These are phyloP conservation scores for Botrytis cinerea DNA, from an alignment of 2,329 filamentous ascomycete genomes.

Conservation along the genomic window DNA sequence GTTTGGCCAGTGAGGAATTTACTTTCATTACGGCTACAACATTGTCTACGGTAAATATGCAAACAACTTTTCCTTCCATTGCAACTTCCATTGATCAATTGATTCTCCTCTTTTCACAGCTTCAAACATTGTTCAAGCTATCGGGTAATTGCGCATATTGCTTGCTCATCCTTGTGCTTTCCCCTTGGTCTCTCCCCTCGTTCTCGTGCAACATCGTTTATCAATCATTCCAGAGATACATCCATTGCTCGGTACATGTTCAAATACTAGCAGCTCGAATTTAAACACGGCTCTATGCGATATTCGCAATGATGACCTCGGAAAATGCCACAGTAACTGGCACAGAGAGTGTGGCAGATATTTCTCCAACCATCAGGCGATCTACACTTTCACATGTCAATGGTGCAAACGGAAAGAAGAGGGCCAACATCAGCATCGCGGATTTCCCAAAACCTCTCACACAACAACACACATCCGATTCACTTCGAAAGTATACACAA, in stretches of 20 bases:
- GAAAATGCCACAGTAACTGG: slow-evolving; percentile 36
- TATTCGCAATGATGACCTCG: slow-evolving; percentile 30
- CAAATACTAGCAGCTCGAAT: not conserved
- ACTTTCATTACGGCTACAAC: not conserved
- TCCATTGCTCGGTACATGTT: not conserved
- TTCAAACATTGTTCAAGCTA: not conserved
- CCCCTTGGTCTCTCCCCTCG: slow-evolving; percentile 4
- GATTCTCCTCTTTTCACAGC: slow-evolving; percentile 14
- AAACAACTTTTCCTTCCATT: not conserved
- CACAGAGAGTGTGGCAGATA: slow-evolving; percentile 24
- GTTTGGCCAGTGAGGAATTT: slow-evolving; percentile 17
- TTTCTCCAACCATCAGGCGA: slow-evolving; percentile 31
- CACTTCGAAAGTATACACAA: slow-evolving; percentile 40
- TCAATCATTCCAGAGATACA: not conserved
- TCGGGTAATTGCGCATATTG: slow-evolving; percentile 1
- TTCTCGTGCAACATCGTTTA: not conserved
- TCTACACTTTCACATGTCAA: slow-evolving; percentile 35
- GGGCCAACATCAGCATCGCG: slow-evolving; percentile 20
- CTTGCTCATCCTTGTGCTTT: slow-evolving; percentile 1
- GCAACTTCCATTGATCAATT: not conserved
- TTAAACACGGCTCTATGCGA: not conserved
- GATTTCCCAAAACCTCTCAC: slow-evolving; percentile 35
- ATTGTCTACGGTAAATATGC: slow-evolving; percentile 6
- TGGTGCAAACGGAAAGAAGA: slow-evolving; percentile 19
- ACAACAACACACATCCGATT: slow-evolving; percentile 26